These are phyloP conservation scores for Grosmannia serpens DNA, from an alignment of 2,329 filamentous ascomycete genomes.

Conservation along the genomic window DNA sequence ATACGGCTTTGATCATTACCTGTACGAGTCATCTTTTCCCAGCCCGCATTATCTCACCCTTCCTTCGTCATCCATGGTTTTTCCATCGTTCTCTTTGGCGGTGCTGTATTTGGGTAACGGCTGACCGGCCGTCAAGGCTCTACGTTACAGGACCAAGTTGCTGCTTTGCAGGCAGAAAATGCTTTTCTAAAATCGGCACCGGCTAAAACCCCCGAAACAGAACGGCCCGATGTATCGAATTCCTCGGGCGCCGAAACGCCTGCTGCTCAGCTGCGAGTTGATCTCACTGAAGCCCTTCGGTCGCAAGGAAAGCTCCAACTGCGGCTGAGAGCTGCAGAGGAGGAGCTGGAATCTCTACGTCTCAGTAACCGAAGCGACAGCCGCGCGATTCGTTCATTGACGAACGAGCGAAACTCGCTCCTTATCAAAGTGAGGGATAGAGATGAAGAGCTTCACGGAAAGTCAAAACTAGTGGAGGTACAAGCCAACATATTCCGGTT, in stretches of 20 bases:
- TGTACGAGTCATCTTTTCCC: conserved; percentile 42
- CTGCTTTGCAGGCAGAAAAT: conserved; percentile 49
- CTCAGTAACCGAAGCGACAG: conserved; percentile 46
- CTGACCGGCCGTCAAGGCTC: conserved; percentile 35
- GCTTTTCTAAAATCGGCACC: conserved; percentile 8
- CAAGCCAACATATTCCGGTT: not conserved
- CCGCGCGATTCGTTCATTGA: conserved; percentile 49
- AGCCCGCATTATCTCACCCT: too few species aligned
- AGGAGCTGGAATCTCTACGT: conserved; percentile 50
- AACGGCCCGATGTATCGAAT: not conserved
- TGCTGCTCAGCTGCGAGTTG: conserved; percentile 45
- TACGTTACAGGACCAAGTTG: conserved; percentile 54
- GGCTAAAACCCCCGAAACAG: not conserved
- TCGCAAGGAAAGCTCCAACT: conserved; percentile 57
- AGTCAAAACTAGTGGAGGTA: conserved; percentile 71
- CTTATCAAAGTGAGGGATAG: conserved; percentile 62
- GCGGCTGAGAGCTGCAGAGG: conserved; percentile 48
- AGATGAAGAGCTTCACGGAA: conserved; percentile 75
- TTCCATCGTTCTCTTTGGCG: not conserved
- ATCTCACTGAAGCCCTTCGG: conserved; percentile 67
- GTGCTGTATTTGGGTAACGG: not conserved
- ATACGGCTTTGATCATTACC: conserved; percentile 60
- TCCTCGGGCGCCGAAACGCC: conserved; percentile 19
- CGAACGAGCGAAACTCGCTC: conserved; percentile 49
- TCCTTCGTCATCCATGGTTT: too few species aligned